Base-by-base conservation (phyloP, 1,284 basidiomycete species). In the Marasmius sp. region DNA sequence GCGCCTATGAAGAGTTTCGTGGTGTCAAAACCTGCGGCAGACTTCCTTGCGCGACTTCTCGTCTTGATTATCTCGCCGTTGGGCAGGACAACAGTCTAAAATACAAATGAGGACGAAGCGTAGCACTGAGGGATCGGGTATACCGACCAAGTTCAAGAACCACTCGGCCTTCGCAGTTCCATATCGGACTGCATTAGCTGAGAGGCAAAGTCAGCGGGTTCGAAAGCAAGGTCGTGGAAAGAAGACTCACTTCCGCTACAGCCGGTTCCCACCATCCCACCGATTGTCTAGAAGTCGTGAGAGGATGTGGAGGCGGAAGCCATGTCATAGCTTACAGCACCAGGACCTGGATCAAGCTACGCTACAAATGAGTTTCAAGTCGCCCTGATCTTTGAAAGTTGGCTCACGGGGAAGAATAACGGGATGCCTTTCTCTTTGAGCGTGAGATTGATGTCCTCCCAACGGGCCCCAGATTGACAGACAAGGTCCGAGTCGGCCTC, bases 381-480 rank as follows among this genome's bases (percentile, higher is more conserved):
- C 56, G 6, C 20, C 39, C 37, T 18, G n/a, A 34, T 33, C 37
- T 33, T 52, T 43, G 9, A 22, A 14, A 41, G 48, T 38, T 38
- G 18, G 18, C 81, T 68, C 69, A 89, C 88, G 12, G 88, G 89
- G 67, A 91, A 91, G 72, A 90, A 91, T 8, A 90, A 72, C 0
- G 87, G 83, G 59, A 88, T 86, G 1, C 81, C 89, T 68, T 87
- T 82, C 27, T 88, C 84, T 64, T 85, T 86, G 20, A 97, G 81
- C 9, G 84, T 79, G 20, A 80, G 78, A 70, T 98, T 98, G 61
- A 98, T 85, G 59, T 92, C 91, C 71, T 96, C 93, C 93, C 95
- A 98, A 41, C 87, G 83, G 37, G 90, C 84, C 6, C 95, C 95
- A 43, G 94, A 79, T 75, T 95, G 93, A 61, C 90, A 92, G 10